Evolutionary conservation across 257 asterid genomes (phyloP).

Genomic region (Fraxinus anomala): DNA sequence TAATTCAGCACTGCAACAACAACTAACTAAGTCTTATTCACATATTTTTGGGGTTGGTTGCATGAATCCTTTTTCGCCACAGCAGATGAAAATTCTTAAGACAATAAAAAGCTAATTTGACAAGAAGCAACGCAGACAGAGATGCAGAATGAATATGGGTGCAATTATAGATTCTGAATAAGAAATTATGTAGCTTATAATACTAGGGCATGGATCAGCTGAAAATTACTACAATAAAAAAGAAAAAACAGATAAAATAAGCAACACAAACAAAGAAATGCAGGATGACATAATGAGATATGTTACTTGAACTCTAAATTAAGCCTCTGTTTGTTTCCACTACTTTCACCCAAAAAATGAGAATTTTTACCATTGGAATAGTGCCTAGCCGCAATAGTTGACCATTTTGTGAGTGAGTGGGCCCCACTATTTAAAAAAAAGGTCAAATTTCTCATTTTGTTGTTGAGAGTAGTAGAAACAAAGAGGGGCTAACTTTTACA

Average conservation of each 20-base stretch:
- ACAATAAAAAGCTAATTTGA: neutral
- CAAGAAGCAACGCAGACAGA: neutral
- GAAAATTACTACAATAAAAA: neutral
- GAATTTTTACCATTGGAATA: no score
- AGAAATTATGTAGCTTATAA: neutral
- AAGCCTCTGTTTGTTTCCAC: no score
- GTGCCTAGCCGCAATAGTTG: no score
- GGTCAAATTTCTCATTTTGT: no score
- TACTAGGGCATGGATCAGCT: conserved; percentile 14
- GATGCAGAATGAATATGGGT: conserved; percentile 4
- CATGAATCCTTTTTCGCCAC: neutral
- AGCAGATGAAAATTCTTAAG: neutral
- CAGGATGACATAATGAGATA: conserved; percentile 11
- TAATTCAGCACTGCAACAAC: neutral
- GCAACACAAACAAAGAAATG: conserved; percentile 11
- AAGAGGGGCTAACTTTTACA: neutral
- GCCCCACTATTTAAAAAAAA: no score
- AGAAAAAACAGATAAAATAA: neutral
- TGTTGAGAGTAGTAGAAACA: no score
- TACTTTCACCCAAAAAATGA: no score
- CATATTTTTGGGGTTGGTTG: neutral
- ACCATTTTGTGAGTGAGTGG: no score
- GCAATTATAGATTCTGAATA: neutral
- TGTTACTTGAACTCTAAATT: neutral
- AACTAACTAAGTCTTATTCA: neutral